phyloP scores from a whole-genome alignment of 495 filamentous ascomycete genomes.

The Hypoxylon lenormandii region DNA sequence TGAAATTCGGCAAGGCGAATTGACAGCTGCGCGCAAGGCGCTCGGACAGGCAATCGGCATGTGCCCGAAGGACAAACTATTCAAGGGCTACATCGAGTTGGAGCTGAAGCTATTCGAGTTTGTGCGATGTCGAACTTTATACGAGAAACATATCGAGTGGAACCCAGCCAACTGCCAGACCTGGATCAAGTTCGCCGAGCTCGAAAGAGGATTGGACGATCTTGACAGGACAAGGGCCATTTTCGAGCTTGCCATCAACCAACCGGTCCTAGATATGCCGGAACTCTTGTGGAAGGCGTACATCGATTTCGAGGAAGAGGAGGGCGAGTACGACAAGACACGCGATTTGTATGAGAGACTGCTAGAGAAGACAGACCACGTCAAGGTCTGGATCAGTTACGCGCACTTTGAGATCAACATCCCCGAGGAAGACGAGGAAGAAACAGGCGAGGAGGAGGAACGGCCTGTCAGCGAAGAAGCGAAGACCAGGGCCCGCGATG shows the following conservation, averaged over 20 bases:
- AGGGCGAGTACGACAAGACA: slow-evolving; percentile 85
- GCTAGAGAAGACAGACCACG: slow-evolving; percentile 90
- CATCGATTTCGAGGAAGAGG: slow-evolving; percentile 97
- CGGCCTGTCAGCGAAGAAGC: slow-evolving; percentile 82
- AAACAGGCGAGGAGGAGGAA: slow-evolving; percentile 67
- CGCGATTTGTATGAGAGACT: slow-evolving; percentile 90
- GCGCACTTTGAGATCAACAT: slow-evolving; percentile 96
- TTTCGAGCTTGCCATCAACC: slow-evolving; percentile 88
- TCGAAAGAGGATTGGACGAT: slow-evolving; percentile 91
- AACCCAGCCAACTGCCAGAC: slow-evolving; percentile 88
- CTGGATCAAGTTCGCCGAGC: slow-evolving; percentile 94
- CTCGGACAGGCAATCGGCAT: slow-evolving; percentile 90
- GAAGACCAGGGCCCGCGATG: slow-evolving; percentile 79
- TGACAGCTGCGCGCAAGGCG: slow-evolving; percentile 83
- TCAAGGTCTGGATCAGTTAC: slow-evolving; percentile 98
- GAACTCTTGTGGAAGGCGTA: slow-evolving; percentile 97
- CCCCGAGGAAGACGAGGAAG: slow-evolving; percentile 69
- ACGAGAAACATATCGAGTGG: slow-evolving; percentile 92
- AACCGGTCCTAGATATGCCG: slow-evolving; percentile 93
- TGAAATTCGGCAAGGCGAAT: slow-evolving; percentile 85
- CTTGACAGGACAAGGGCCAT: slow-evolving; percentile 87
- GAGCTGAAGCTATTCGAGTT: slow-evolving; percentile 95
- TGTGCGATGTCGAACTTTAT: slow-evolving; percentile 85
- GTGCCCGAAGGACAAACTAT: slow-evolving; percentile 95
- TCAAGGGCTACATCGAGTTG: slow-evolving; percentile 90